These are phyloP conservation scores for Macroventuria anomochaeta DNA, from an alignment of 2,329 filamentous ascomycete species.

Conservation along the genomic window DNA sequence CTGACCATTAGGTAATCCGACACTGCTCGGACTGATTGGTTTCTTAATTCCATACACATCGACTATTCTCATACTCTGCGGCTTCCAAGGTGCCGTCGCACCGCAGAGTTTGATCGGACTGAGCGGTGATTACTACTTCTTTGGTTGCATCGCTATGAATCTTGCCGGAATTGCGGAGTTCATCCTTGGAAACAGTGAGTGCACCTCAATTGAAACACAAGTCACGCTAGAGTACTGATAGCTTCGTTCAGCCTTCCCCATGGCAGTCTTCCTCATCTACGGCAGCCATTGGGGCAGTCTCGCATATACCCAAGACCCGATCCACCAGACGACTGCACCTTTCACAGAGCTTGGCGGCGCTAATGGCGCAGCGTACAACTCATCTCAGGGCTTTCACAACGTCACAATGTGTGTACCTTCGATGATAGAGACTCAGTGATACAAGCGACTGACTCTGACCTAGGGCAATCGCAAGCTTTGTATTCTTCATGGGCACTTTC, in stretches of 20 bases:
- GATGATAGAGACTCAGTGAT: background rate
- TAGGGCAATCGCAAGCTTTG: conserved; percentile 27
- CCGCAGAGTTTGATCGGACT: conserved; percentile 28
- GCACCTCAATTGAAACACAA: no score
- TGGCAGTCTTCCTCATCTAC: conserved; percentile 32
- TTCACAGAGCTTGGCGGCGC: conserved; percentile 26
- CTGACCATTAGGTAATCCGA: conserved; percentile 21
- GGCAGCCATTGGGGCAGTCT: conserved; percentile 31
- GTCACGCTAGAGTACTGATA: no score
- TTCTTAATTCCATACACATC: conserved; percentile 32
- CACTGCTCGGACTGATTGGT: conserved; percentile 26
- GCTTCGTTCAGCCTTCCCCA: conserved; percentile 25
- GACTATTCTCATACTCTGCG: conserved; percentile 28
- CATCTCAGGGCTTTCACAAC: conserved; percentile 32
- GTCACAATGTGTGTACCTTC: conserved; percentile 20
- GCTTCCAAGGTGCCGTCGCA: conserved; percentile 27
- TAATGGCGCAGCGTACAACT: conserved; percentile 27
- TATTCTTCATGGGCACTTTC: conserved; percentile 28
- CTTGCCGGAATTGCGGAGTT: conserved; percentile 31
- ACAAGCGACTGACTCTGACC: background rate
- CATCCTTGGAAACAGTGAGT: conserved; percentile 29
- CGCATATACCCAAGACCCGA: conserved; percentile 29
- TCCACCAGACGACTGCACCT: conserved; percentile 21
- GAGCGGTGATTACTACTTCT: conserved; percentile 33
- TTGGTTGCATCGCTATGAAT: conserved; percentile 30